phyloP scores from a whole-genome alignment of 352 stramenopile genomes.

The Globisporangium barbulae region DNA sequence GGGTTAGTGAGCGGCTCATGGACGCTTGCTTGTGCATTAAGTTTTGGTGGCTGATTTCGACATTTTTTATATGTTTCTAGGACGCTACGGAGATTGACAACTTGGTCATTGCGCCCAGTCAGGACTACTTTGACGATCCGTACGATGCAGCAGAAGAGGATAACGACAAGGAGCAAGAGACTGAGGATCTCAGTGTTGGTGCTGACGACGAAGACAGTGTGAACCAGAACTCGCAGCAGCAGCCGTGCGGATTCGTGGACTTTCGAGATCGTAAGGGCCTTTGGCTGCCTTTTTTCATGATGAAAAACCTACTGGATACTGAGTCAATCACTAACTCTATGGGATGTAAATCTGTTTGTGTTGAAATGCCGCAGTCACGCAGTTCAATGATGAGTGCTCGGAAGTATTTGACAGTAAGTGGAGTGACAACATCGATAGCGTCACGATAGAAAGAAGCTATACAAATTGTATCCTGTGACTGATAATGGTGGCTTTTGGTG shows the following conservation, averaged over 20 bases:
- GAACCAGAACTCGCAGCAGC: constrained; percentile 1
- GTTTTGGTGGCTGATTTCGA: neutral
- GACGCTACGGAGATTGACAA: constrained; percentile 19
- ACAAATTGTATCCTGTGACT: neutral
- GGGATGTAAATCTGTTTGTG: neutral
- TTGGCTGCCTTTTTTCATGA: neutral
- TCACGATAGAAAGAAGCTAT: neutral
- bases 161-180: neutral
- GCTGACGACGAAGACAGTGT: neutral
- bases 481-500: neutral
- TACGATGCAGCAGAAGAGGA: constrained; percentile 6
- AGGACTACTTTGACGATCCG: constrained; percentile 19
- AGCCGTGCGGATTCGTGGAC: constrained; percentile 19
- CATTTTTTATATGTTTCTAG: constrained; percentile 1
- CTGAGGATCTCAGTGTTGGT: neutral
- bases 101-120: constrained; percentile 14
- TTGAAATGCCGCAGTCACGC: constrained; percentile 10
- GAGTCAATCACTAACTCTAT: neutral
- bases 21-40: neutral
- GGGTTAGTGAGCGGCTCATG: neutral
- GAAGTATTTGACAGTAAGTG: constrained; percentile 20
- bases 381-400: constrained; percentile 15
- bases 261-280: constrained; percentile 17
- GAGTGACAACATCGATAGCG: neutral
- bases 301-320: neutral